Conservation (phyloP, 495 filamentous ascomycete species). For the Clohesyomyces aquaticus region DNA sequence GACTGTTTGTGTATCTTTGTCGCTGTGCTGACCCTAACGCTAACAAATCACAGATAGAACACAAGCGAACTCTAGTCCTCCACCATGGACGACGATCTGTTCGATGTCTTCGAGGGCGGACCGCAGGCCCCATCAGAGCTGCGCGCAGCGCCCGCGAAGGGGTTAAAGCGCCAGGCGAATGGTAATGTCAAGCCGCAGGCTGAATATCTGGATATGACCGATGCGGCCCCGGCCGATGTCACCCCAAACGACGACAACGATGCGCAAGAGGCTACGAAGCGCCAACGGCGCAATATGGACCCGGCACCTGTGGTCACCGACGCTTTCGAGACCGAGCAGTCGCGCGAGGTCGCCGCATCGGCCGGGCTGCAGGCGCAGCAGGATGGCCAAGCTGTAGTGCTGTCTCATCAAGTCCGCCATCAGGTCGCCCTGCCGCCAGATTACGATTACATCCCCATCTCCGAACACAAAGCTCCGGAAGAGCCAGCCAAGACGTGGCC, state of each 20-base stretch:
- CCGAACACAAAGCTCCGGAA: conserved; percentile 82
- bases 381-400: conserved; percentile 68
- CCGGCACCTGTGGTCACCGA: conserved; percentile 87
- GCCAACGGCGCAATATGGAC: conserved; percentile 71
- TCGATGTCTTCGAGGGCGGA: conserved; percentile 50
- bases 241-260: conserved; percentile 41
- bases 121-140: conserved; percentile 22
- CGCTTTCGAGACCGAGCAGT: conserved; percentile 93
- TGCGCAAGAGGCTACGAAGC: conserved; percentile 66
- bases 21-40: no score
- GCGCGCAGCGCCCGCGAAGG: conserved; percentile 43
- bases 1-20: no score
- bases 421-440: conserved; percentile 93
- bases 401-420: conserved; percentile 97
- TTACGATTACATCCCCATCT: conserved; percentile 91
- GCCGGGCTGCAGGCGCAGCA: conserved; percentile 75
- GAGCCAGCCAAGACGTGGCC: conserved; percentile 80
- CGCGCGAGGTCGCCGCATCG: conserved; percentile 79
- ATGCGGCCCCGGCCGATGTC: conserved; percentile 38
- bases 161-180: conserved; percentile 69
- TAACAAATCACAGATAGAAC: no score
- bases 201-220: conserved; percentile 39
- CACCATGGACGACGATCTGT: conserved; percentile 48
- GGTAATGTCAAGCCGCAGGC: conserved; percentile 64
- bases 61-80: neutral